A percentile compares a stretch with the other conserved stretches of the same genome.
Conservation (phyloP, 257 asterid species). For the Solanum chiquidenum region DNA sequence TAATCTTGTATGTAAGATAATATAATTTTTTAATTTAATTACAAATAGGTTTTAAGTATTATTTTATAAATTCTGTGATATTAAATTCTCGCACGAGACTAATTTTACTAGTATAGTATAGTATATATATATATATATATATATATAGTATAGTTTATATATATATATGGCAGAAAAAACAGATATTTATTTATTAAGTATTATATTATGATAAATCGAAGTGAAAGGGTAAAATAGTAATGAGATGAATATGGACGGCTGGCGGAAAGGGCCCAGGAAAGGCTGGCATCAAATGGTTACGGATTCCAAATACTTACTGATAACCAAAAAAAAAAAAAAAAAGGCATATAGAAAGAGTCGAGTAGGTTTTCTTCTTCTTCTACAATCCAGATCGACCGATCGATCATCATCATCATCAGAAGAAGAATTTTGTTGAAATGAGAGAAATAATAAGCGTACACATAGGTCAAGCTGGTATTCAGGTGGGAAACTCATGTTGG, state of each 20-base stretch:
- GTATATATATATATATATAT: too few relatives aligned
- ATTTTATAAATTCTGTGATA: too few relatives aligned
- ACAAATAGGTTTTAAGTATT: fast-evolving
- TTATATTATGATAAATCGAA: background rate
- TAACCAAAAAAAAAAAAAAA: background rate
- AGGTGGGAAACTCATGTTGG: constrained; percentile 88
- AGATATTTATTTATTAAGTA: too few relatives aligned
- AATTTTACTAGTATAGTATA: too few relatives aligned
- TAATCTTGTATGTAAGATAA: too few relatives aligned
- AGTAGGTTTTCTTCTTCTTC: background rate
- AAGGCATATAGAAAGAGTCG: too few relatives aligned
- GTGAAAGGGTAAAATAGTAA: background rate
- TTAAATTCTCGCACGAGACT: too few relatives aligned
- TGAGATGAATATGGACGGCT: background rate
- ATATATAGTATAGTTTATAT: too few relatives aligned
- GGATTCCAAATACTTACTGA: background rate
- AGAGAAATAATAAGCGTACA: constrained; percentile 84
- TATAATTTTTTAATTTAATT: too few relatives aligned
- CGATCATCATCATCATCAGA: background rate
- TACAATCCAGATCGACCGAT: background rate
- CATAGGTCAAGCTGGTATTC: constrained; percentile 92
- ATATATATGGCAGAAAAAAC: too few relatives aligned
- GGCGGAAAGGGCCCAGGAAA: background rate
- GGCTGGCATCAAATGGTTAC: background rate
- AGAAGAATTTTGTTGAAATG: constrained; percentile 19